A percentile compares a stretch with the other conserved stretches of the same genome.
These are phyloP conservation scores for Cyberlindnera meyerae DNA, from an alignment of 805 yeast genomes.

Conservation along the genomic window DNA sequence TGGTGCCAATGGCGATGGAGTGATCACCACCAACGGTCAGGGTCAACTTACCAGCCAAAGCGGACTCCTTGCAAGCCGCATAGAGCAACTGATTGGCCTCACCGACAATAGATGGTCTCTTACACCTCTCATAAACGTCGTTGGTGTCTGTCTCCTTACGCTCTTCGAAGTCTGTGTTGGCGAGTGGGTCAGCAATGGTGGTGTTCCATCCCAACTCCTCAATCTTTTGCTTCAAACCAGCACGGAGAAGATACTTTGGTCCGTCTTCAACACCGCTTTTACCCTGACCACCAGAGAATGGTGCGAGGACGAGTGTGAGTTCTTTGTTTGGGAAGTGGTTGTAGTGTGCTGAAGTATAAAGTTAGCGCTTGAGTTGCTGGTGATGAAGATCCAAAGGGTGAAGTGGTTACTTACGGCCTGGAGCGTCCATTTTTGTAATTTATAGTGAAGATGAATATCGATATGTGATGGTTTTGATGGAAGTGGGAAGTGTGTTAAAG, in stretches of 20 bases:
- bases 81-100: slow-evolving; percentile 62
- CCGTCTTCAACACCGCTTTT: slow-evolving; percentile 92
- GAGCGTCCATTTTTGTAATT: slow-evolving; percentile 2
- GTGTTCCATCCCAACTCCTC: slow-evolving; percentile 70
- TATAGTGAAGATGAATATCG: background rate
- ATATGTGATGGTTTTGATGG: background rate
- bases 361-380: too few species aligned
- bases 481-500: too few species aligned
- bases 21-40: slow-evolving; percentile 95
- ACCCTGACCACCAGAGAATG: slow-evolving; percentile 95
- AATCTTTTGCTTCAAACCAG: slow-evolving; percentile 64
- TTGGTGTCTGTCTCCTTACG: slow-evolving; percentile 35
- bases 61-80: slow-evolving; percentile 50
- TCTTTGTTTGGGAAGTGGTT: slow-evolving; percentile 50
- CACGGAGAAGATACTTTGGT: slow-evolving; percentile 72
- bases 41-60: slow-evolving; percentile 52
- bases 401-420: slow-evolving; percentile 6
- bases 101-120: slow-evolving; percentile 75
- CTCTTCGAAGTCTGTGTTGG: slow-evolving; percentile 39
- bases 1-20: slow-evolving; percentile 91
- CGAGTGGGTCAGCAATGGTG: slow-evolving; percentile 48
- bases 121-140: slow-evolving; percentile 54
- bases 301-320: slow-evolving; percentile 77
- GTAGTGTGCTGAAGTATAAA: slow-evolving; percentile 40
- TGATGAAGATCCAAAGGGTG: too few species aligned